Percentiles rank a stretch among this genome's conserved stretches.
phyloP scores from a whole-genome alignment of 352 stramenopile genomes.

The Pythium monospermum region DNA sequence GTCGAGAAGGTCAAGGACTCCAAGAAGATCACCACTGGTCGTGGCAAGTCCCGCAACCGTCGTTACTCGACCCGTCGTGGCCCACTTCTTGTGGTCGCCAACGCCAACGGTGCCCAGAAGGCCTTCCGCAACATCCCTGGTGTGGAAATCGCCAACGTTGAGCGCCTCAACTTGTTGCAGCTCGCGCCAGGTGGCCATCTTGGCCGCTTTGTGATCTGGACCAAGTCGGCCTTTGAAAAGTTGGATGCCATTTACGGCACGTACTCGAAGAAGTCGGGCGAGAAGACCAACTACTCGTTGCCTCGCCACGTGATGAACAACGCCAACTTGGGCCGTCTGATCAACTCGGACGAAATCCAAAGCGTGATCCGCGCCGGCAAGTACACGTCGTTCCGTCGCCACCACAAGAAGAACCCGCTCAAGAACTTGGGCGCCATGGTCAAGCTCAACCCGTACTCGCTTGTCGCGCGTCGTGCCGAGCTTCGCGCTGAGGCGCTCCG shows the following conservation, averaged over 20 bases:
- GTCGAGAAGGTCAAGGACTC: slow-evolving; percentile 97
- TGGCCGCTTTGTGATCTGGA: slow-evolving; percentile 99
- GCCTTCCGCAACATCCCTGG: slow-evolving; percentile 98
- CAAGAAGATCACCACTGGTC: slow-evolving; percentile 96
- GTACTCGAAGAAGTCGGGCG: slow-evolving; percentile 84
- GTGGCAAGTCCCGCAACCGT: slow-evolving; percentile 99
- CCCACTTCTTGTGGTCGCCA: slow-evolving; percentile 96
- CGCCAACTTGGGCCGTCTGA: slow-evolving; percentile 97
- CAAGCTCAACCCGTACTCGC: slow-evolving; percentile 96
- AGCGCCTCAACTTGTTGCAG: slow-evolving; percentile 97
- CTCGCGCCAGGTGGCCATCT: slow-evolving; percentile 98
- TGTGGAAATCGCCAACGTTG: slow-evolving; percentile 97
- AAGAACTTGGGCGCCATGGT: slow-evolving; percentile 94
- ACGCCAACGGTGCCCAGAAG: slow-evolving; percentile 91
- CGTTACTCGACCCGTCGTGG: slow-evolving; percentile 94
- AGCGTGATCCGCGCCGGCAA: slow-evolving; percentile 94
- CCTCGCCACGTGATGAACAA: slow-evolving; percentile 96
- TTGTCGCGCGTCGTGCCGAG: slow-evolving; percentile 88
- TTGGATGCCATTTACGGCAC: slow-evolving; percentile 96
- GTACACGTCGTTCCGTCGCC: slow-evolving; percentile 83
- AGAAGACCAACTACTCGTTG: slow-evolving; percentile 92
- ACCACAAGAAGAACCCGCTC: slow-evolving; percentile 98
- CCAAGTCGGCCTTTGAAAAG: slow-evolving; percentile 95
- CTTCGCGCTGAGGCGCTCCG: slow-evolving; percentile 81
- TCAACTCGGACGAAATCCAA: slow-evolving; percentile 99